Evolutionary conservation across 1,139 yeast species (phyloP), one percentile per base, ranked within the genome.

Genomic region (Saccharomyces hybrid): DNA sequence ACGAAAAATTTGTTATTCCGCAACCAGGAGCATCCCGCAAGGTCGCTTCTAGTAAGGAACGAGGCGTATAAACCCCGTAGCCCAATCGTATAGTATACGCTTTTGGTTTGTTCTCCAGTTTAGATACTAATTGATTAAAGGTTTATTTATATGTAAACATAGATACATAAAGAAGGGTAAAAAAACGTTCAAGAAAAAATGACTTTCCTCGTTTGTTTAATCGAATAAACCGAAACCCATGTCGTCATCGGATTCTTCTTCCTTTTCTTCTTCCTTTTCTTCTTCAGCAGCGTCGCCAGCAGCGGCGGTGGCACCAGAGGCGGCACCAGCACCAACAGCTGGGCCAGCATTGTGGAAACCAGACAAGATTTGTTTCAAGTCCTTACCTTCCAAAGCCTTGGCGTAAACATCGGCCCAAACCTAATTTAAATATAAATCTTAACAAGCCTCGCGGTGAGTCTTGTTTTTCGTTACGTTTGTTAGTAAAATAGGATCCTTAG

Each of bases 391-490:
- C 73, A 93, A 84, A 75, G 98, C 98, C 82, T 88, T 87, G 73
- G 98, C 95, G 81, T 80, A 93, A 72, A 88, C 83, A 72, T 88
- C 90, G 73, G 96, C 88, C 97, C 98, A 91, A 80, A 88, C 82
- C 78, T 78, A 64, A 62, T 31, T 23, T 9, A 38, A 38, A n/a
- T 0, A 9, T 16, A 9, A 6, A 2, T 38, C 19, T 11, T 4
- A 38, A 38, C 44, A 38, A 38, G 23, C 23, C 5, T 6, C 42
- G 3, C 13, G 3, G 23, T 14, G 23, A 38, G 23, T 3, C 11
- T 38, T 11, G 44, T 38, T 8, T 9, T 9, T 38, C 8, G 44
- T 38, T 38, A n/a, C 5, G 25, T 9, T 16, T 38, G 44, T 38
- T 38, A 38, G 44, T 38, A 38, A 38, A 38, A 38, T 38, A 6